These are phyloP conservation scores for Mycena chlorophos DNA, from an alignment of 768 basidiomycete species.

Conservation along the genomic window DNA sequence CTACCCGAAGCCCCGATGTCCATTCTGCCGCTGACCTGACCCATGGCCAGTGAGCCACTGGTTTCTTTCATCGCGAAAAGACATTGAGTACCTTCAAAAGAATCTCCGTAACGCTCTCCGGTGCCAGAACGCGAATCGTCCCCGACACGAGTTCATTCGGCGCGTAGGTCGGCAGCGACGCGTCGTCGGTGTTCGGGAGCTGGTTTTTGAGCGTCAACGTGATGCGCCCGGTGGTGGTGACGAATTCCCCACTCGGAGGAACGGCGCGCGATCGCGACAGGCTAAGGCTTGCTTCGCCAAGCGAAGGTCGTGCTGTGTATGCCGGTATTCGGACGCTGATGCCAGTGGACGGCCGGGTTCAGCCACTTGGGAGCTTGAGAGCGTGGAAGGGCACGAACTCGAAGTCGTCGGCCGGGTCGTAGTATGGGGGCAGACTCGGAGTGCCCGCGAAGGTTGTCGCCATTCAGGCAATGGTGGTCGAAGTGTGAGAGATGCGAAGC, in stretches of 20 bases:
- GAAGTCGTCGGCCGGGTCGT: neutral
- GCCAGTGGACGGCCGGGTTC: neutral
- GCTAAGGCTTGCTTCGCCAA: conserved; percentile 11
- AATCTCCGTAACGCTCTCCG: conserved; percentile 23
- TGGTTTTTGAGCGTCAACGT: conserved; percentile 28
- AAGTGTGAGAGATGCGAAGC: too few relatives aligned
- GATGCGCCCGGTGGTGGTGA: conserved; percentile 20
- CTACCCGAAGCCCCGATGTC: conserved; percentile 11
- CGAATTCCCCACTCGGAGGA: conserved; percentile 21
- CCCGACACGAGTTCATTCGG: conserved; percentile 25
- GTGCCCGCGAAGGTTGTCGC: too few relatives aligned
- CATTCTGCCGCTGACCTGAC: conserved; percentile 12
- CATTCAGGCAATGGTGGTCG: too few relatives aligned
- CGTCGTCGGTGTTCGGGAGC: conserved; percentile 14
- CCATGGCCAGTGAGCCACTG: neutral
- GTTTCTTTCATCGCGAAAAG: neutral
- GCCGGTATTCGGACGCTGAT: conserved; percentile 4
- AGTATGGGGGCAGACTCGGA: too few relatives aligned
- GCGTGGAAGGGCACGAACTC: neutral
- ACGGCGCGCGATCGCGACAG: conserved; percentile 5
- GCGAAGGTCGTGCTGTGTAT: conserved; percentile 7
- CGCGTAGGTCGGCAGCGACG: conserved; percentile 24
- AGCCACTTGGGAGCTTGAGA: neutral
- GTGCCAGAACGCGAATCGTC: conserved; percentile 23
- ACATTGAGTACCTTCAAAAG: conserved; percentile 24